Evolutionary conservation across 1,284 basidiomycete genomes (phyloP), one percentile per base, ranked within the genome.

Genomic region (Sporisorium scitamineum): DNA sequence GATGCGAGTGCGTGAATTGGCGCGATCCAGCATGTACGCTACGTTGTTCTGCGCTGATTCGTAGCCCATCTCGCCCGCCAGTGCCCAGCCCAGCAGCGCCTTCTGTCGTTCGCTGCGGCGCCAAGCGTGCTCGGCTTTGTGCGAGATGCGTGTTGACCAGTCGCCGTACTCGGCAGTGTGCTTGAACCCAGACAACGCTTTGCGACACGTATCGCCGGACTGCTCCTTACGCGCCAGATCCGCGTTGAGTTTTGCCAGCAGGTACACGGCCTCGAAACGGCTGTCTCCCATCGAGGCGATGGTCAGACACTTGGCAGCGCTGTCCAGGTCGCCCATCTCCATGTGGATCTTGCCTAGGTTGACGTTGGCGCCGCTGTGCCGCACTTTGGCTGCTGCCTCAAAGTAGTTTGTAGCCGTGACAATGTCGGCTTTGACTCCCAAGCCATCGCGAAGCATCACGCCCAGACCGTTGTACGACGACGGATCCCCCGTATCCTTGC

Each of bases 41-140:
- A 99, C 88, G 81, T 99, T 99, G 85, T 95, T 98, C 87, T 98
- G 95, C 2, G 94, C 96, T 39, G 92, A 89, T 86, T 99, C 96
- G 57, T 90, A 92, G 0, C 97, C 97, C 74, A 93, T 88, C 87
- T 99, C 82, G 14, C 76, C 97, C 5, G 94, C 94, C 37, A 94
- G 92, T 58, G 97, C 89, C 92, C 93, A 95, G n/a, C 76, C 80
- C 1, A 81, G 68, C 16, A 85, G 59, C 5, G 84, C 81, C 22
- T 74, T 79, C 10, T 65, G 55, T 16, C 54, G 45, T 27, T 83
- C 67, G 7, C 79, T 75, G n/a, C 75, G 73, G n/a, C 73, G 62
- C 79, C 80, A 82, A 3, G 84, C 84, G 16, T 78, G 72, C 53
- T 83, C 81, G 6, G 79, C 84, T 22, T 80, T 80, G 58, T 79